Base-by-base conservation (phyloP, 73 alveolate species). In the Urostyla sp. region DNA sequence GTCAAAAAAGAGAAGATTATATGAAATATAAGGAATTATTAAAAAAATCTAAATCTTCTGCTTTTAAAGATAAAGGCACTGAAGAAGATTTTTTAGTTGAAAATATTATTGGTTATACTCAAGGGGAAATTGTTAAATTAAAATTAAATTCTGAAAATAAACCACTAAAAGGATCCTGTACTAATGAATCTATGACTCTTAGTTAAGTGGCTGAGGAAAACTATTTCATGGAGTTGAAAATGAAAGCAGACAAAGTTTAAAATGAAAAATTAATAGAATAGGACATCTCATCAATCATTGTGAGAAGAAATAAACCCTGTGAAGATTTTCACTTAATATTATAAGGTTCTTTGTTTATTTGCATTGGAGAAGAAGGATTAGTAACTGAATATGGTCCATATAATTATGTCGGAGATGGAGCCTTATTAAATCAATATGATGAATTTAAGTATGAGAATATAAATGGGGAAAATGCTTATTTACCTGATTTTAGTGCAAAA, bases 341-440 rank as follows among this genome's bases (percentile, higher is more conserved):
- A 26, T 40, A 15, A 13, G 90, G 90, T 20, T 48, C 23, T 0
- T 79, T 81, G 1, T 38, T 45, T 37, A 52, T 81, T 4, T 61
- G 85, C 28, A 58, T 55, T 21, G 91, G 91, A 20, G n/a, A 54
- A 7, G 91, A 81, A 38, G 91, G 91, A 4, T 61, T 81, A 34
- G 34, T 35, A 6, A 72, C 72, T 7, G 75, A 72, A 48, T 16
- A 46, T 35, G 80, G 86, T 7, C 31, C 69, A 15, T 80, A 60
- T 34, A 46, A 58, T 13, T 53, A 21, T 36, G 44, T 80, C 1
- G 90, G 84, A 0, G 35, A 28, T 7, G 46, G 67, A 13, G 59
- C 78, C n/a, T 55, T 80, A 11, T n/a, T n/a, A n/a, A n/a, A n/a
- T n/a, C n/a, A n/a, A n/a, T n/a, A n/a, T n/a, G n/a, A n/a, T n/a